A percentile compares a stretch with the other conserved stretches of the same genome.
Conservation (phyloP, 2,329 filamentous ascomycete genomes). For the Furcasterigmium sp. region DNA sequence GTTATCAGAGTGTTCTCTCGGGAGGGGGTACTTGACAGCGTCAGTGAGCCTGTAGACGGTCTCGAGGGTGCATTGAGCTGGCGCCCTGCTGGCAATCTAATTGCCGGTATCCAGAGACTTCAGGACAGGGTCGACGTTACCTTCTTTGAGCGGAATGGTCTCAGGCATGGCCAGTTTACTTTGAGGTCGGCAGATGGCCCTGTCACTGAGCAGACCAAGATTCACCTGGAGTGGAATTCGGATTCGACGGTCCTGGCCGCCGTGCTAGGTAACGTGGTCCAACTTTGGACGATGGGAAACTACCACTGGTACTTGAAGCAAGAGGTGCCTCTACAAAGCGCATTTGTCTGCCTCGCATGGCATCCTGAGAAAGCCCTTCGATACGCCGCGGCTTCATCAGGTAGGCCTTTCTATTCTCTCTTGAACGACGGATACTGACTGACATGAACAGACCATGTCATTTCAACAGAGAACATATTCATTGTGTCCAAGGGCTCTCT, state of each 20-base stretch:
- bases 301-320: constrained; percentile 99
- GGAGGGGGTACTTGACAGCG: constrained; percentile 85
- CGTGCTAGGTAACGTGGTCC: constrained; percentile 66
- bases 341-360: constrained; percentile 53
- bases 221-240: constrained; percentile 78
- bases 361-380: constrained; percentile 79
- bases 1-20: constrained; percentile 86
- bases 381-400: constrained; percentile 49
- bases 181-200: constrained; percentile 61
- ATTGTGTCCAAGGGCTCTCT: constrained; percentile 64
- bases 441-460: constrained; percentile 34
- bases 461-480: constrained; percentile 64
- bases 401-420: too few species aligned
- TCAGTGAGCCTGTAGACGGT: constrained; percentile 89
- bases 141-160: constrained; percentile 96
- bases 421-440: constrained; percentile 8
- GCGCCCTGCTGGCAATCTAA: constrained; percentile 84
- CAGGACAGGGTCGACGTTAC: constrained; percentile 70
- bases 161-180: constrained; percentile 92
- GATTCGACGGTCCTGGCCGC: constrained; percentile 90
- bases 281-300: constrained; percentile 95
- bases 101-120: constrained; percentile 78
- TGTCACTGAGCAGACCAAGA: constrained; percentile 46
- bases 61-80: constrained; percentile 86
- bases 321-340: constrained; percentile 53